Percentiles rank a stretch among this genome's conserved stretches.
These are phyloP conservation scores for Capronia americana DNA, from an alignment of 2,329 filamentous ascomycete species.

Conservation along the genomic window DNA sequence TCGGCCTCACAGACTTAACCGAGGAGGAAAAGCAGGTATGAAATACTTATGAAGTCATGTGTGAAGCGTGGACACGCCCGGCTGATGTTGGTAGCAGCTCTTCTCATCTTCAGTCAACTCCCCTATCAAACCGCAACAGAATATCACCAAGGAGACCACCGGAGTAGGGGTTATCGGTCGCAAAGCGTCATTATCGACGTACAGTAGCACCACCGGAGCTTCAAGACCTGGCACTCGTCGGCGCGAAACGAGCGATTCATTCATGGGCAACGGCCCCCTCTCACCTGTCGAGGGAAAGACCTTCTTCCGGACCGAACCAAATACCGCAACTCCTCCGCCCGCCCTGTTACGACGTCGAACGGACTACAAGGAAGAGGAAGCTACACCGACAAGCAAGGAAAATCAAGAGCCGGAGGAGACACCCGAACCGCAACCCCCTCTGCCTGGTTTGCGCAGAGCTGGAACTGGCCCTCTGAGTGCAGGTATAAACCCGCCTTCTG, in stretches of 20 bases:
- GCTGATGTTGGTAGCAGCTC: conserved; percentile 58
- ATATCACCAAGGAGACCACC: conserved; percentile 65
- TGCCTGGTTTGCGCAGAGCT: conserved; percentile 63
- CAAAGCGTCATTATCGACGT: conserved; percentile 81
- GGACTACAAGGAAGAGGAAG: conserved; percentile 61
- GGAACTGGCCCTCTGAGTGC: conserved; percentile 61
- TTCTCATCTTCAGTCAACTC: conserved; percentile 92
- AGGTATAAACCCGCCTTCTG: conserved; percentile 52
- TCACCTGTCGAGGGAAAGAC: conserved; percentile 55
- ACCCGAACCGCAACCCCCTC: conserved; percentile 54
- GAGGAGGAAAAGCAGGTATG: conserved; percentile 70
- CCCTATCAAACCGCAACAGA: conserved; percentile 80
- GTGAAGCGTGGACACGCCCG: conserved; percentile 14
- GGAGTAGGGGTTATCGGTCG: conserved; percentile 61
- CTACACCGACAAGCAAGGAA: conserved; percentile 54
- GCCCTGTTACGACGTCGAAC: conserved; percentile 67
- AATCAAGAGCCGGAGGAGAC: conserved; percentile 55
- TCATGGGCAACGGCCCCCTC: conserved; percentile 57
- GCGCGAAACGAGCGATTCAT: conserved; percentile 80
- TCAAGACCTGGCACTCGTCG: conserved; percentile 78
- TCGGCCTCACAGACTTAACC: conserved; percentile 75
- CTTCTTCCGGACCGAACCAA: conserved; percentile 57
- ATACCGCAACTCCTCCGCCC: conserved; percentile 66
- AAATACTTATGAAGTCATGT: conserved; percentile 22
- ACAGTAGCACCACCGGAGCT: conserved; percentile 75